phyloP scores from a whole-genome alignment of 495 filamentous ascomycete species.

The Darksidea phi region DNA sequence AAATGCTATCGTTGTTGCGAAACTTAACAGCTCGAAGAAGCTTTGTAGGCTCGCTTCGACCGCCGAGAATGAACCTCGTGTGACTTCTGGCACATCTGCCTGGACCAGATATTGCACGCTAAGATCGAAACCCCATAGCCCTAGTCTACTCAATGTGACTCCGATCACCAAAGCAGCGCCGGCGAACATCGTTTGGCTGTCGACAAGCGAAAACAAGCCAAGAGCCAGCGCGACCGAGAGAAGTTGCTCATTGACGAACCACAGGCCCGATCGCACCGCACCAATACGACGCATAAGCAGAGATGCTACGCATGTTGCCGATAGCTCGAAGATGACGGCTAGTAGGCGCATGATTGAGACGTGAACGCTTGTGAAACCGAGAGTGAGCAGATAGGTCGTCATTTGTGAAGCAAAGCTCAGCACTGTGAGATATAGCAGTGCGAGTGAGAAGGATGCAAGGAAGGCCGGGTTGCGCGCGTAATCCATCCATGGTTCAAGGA shows the following conservation, averaged over 20 bases:
- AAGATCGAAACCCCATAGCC: constrained; percentile 69
- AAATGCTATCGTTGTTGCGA: constrained; percentile 60
- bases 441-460: constrained; percentile 44
- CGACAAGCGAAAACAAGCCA: constrained; percentile 44
- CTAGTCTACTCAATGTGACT: constrained; percentile 59
- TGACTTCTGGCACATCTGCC: constrained; percentile 48
- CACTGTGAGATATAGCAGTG: constrained; percentile 49
- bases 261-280: constrained; percentile 57
- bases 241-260: constrained; percentile 65
- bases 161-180: constrained; percentile 51
- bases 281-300: constrained; percentile 56
- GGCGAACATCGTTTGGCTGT: constrained; percentile 12
- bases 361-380: constrained; percentile 41
- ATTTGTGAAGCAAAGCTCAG: constrained; percentile 47
- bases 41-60: constrained; percentile 64
- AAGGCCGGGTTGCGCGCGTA: constrained; percentile 42
- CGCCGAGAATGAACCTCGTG: constrained; percentile 60
- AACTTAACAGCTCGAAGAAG: constrained; percentile 64
- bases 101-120: constrained; percentile 64
- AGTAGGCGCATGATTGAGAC: constrained; percentile 46
- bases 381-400: constrained; percentile 46
- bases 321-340: constrained; percentile 48
- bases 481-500: constrained; percentile 12
- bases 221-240: constrained; percentile 49
- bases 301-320: constrained; percentile 54